Base-by-base conservation (phyloP, 805 yeast species). In the Teunomyces tritomae region DNA sequence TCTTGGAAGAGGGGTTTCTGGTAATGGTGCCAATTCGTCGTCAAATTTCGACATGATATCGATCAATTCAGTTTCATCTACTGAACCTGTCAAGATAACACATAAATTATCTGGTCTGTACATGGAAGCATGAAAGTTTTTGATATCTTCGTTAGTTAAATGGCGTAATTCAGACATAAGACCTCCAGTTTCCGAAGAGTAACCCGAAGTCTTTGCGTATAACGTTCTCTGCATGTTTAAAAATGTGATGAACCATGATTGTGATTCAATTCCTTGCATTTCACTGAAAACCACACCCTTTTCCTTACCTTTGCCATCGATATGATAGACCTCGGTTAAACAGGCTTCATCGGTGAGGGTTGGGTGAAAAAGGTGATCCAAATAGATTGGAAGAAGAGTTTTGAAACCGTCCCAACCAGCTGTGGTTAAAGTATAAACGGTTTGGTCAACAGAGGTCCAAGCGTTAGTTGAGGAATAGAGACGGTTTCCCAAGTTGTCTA, bases 361-460 rank as follows among this genome's bases (percentile, higher is more conserved):
- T 1, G 99, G 97, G 56, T 83, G 65, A 40, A 90, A 64, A 20
- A 94, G 67, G 62, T 94, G 98, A 62, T 94, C 98, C 54, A 94
- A 67, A 63, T 92, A 94, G 3, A 90, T 84, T 0, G 99, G 98
- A 28, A 94, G 76, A 27, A 94, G 69, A 51, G 83, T 77, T 43
- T 79, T 80, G 68, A 94, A 94, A 1, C 97, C 98, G 48, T 88
- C 89, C 96, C 97, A 91, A 8, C 98, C 98, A 0, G 98, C 98
- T 33, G 96, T 83, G 7, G 86, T 79, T 47, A 94, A 73, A 2
- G 97, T 89, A 58, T 94, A 94, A 1, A 90, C 97, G 0, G 99
- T 94, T 62, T 89, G 96, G 67, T 94, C 98, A 4, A 94, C 89
- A 0, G 86, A 89, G 0, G 99, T 94, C 97, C 97, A 91, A 0